These are phyloP conservation scores for Vigna hirtella DNA, from an alignment of 306 rosid species.

Conservation along the genomic window DNA sequence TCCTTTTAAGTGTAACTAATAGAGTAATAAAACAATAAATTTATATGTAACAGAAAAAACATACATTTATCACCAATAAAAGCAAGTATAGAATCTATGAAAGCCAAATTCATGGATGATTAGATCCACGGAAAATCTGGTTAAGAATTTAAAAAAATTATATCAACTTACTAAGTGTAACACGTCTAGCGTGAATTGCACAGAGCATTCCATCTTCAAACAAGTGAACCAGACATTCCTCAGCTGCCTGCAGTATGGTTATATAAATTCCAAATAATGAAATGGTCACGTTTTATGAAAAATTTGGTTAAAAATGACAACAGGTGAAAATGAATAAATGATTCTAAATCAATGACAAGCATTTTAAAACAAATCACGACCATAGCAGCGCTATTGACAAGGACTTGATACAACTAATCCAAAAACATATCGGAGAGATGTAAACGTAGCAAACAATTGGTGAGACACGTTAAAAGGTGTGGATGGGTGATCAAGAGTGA, in stretches of 20 bases:
- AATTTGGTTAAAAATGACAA: constrained; percentile 23
- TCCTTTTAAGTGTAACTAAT: constrained; percentile 9
- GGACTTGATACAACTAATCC: constrained; percentile 4
- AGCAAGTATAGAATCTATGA: too few species aligned
- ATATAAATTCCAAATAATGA: constrained; percentile 15
- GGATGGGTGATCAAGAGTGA: background rate
- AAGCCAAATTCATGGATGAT: background rate
- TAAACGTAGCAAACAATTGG: constrained; percentile 1
- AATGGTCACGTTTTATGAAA: constrained; percentile 8
- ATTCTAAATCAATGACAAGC: constrained; percentile 20
- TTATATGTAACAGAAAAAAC: constrained; percentile 18
- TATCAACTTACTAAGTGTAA: constrained; percentile 85
- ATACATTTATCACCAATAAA: constrained; percentile 30
- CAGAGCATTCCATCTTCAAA: constrained; percentile 90
- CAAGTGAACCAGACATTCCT: constrained; percentile 67
- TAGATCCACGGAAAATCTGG: constrained; percentile 23
- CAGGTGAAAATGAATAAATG: constrained; percentile 8
- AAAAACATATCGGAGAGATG: background rate
- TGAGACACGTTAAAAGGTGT: background rate
- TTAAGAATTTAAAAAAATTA: constrained; percentile 4
- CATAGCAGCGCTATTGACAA: background rate
- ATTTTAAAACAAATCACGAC: background rate
- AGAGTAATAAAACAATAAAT: constrained; percentile 7
- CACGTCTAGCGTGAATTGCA: constrained; percentile 90
- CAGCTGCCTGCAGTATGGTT: constrained; percentile 75